Base-by-base conservation (phyloP, 306 rosid genomes). In the Medicago truncatula region DNA sequence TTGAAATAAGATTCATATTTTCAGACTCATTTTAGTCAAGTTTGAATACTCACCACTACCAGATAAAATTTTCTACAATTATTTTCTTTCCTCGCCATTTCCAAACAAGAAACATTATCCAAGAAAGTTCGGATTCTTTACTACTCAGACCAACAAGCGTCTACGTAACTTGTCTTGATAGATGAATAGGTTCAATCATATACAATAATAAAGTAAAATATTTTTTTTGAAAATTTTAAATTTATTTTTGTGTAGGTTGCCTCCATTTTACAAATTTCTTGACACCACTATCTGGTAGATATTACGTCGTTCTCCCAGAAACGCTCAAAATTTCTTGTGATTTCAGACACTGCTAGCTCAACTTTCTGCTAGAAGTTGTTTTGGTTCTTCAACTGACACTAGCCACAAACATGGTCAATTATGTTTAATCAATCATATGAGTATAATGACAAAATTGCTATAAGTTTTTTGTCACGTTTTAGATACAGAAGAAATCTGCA, bases 351-450 rank as follows among this genome's bases (percentile, higher is more conserved):
- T 46, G 52, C 52, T 46, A 46, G 52, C 15, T 46, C 52, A 46
- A 14, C 20, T 50, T 50, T 6, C 10, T 50, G 21, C 9, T 50
- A 50, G 20, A 50, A 50, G 43, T 71, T 64, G 58, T 46, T 57
- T 44, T 25, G 53, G 60, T 56, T n/a, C 73, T 65, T 71, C 82
- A 82, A 36, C 43, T 82, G 67, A 58, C 46, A 77, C 73, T 47
- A 67, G 56, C 85, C 85, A 77, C 61, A 77, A 67, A 23, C 67
- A 36, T 77, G 72, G 67, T 66, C 82, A 72, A 72, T 14, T 68
- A 31, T 69, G 49, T 50, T 66, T 73, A 40, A 23, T 40, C 67
- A 71, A 67, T 21, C 40, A 2, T 58, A 47, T 36, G 57, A 78
- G 41, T 78, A 61, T 15, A 78, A 73, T 67, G 82, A 59, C 86